These are phyloP conservation scores for Tricholoma terreum DNA, from an alignment of 768 basidiomycete genomes.

Conservation along the genomic window DNA sequence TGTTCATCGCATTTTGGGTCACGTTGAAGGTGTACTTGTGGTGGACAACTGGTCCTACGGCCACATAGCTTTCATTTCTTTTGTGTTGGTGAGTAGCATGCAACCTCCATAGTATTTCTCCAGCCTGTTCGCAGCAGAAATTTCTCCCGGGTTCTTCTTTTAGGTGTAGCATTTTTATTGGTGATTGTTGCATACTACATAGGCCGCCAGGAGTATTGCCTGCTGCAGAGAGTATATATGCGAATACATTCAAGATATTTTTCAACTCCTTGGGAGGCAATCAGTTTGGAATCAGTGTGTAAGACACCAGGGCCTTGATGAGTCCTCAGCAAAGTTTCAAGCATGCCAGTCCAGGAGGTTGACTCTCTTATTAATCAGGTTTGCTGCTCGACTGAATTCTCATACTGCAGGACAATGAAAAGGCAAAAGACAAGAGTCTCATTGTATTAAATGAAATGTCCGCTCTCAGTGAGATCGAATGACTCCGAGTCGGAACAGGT, in stretches of 20 bases:
- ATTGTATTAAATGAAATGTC: conserved; percentile 67
- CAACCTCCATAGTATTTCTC: too few species aligned
- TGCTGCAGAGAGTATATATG: conserved; percentile 59
- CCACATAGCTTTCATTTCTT: background rate
- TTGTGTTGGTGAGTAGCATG: background rate
- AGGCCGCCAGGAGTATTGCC: background rate
- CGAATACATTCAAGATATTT: conserved; percentile 80
- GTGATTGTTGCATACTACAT: too few species aligned
- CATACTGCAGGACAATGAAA: conserved; percentile 35
- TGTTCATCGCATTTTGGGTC: too few species aligned
- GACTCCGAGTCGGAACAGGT: conserved; percentile 71
- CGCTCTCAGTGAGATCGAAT: conserved; percentile 70
- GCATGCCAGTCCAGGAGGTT: conserved; percentile 50
- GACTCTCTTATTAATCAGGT: background rate
- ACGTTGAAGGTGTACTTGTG: conserved; percentile 50
- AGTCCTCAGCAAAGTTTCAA: conserved; percentile 80
- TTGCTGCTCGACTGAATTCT: background rate
- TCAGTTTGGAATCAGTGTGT: conserved; percentile 82
- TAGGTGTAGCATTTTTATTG: too few species aligned
- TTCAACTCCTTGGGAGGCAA: conserved; percentile 79
- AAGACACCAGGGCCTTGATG: conserved; percentile 65
- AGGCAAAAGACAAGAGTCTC: conserved; percentile 51
- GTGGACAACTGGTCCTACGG: conserved; percentile 30
- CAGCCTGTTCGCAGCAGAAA: too few species aligned
- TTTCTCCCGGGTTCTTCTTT: too few species aligned